Evolutionary conservation across 1,139 yeast species (phyloP).

Genomic region (Scheffersomyces quercinus): DNA sequence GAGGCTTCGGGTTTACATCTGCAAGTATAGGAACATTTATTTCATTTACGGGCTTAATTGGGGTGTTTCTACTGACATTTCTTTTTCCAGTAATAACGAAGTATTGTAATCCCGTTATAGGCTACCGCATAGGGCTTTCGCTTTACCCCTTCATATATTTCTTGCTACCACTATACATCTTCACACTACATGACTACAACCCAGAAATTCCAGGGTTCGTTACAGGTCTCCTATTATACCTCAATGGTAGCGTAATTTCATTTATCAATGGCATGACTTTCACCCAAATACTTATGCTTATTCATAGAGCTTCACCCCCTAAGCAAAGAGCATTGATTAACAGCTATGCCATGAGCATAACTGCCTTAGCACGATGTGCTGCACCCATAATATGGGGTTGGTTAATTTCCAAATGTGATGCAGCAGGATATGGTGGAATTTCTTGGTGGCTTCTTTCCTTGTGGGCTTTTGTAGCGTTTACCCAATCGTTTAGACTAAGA

Average conservation of each 20-base stretch:
- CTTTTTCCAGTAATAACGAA: slow-evolving; percentile 26
- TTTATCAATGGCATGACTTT: slow-evolving; percentile 27
- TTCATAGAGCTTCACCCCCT: slow-evolving; percentile 50
- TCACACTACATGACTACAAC: slow-evolving; percentile 18
- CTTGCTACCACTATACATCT: slow-evolving; percentile 22
- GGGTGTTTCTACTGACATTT: slow-evolving; percentile 22
- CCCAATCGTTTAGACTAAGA: not conserved
- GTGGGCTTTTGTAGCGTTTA: not conserved
- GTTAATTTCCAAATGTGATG: slow-evolving; percentile 39
- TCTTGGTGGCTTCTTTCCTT: slow-evolving; percentile 1
- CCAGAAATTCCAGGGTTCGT: slow-evolving; percentile 13
- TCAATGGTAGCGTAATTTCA: slow-evolving; percentile 9
- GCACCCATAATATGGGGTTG: slow-evolving; percentile 64
- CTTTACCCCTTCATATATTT: slow-evolving; percentile 24
- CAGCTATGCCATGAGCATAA: slow-evolving; percentile 49
- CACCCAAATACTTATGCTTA: slow-evolving; percentile 44
- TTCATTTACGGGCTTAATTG: slow-evolving; percentile 27
- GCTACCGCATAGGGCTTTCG: slow-evolving; percentile 20
- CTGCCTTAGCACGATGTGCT: slow-evolving; percentile 55
- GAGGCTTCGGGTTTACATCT: slow-evolving; percentile 23
- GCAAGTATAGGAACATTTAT: slow-evolving; percentile 23
- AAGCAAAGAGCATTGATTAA: slow-evolving; percentile 52
- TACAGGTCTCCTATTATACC: slow-evolving; percentile 7
- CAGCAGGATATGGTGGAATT: not conserved
- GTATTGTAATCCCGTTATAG: slow-evolving; percentile 20